Evolutionary conservation across 306 rosid species (phyloP), one percentile per base, ranked within the genome.

Genomic region (Heteromeles arbutifolia): DNA sequence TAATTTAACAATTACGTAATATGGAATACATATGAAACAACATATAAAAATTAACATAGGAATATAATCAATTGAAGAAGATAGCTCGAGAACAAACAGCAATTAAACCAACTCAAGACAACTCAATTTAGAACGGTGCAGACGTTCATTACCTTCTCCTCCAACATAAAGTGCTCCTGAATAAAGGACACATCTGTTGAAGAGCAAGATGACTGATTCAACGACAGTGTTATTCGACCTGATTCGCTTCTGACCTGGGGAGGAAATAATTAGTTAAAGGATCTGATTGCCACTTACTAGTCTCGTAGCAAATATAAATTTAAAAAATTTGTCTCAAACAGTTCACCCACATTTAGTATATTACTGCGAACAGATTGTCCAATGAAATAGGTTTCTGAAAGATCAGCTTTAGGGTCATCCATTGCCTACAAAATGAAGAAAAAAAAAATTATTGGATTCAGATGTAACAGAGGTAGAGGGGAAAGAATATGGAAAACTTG

Each of bases 281-380:
- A 22, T 32, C 14, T 59, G 48, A 76, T 71, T 34, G 67, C 57
- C 56, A 57, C 75, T 73, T 43, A 67, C 52, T 67, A 48, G 76
- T 65, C 32, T 45, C 21, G 61, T 58, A n/a, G 70, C 63, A 74
- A 45, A 8, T 70, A 75, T 59, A 22, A 65, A 68, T 48, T 71
- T 21, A 18, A 18, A 28, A 67, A 70, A 78, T 45, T 34, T 48
- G 45, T 70, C 65, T 18, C 74, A 69, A 82, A 75, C 17, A 83
- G 77, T 59, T 85, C 81, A 92, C 98, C 76, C 18, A 90, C 97
- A 83, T 89, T 85, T 37, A 88, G 84, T 77, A 95, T 72, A 72
- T 86, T 85, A 71, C 92, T 83, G 72, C 97, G 91, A 79, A 95
- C 97, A 34, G 99, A 95, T 82, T 95, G 99, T 79, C 99, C 99